phyloP scores from a whole-genome alignment of 1,284 basidiomycete species.

The Cryptococcus wingfieldii region DNA sequence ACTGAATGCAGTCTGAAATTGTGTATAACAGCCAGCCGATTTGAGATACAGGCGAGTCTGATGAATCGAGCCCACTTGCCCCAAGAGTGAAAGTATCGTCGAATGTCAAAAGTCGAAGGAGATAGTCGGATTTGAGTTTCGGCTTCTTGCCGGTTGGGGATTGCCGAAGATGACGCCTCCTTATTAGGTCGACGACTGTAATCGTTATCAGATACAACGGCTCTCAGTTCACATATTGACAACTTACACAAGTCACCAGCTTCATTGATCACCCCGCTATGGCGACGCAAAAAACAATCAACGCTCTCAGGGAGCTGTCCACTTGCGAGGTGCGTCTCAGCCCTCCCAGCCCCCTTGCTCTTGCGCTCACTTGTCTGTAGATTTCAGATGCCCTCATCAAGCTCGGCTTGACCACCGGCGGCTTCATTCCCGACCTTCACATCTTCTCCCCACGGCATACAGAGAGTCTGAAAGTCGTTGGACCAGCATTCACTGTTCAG shows the following conservation, averaged over 20 bases:
- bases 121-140: background rate
- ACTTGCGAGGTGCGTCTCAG: slow-evolving; percentile 28
- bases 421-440: slow-evolving; percentile 74
- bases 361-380: slow-evolving; percentile 42
- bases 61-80: no score
- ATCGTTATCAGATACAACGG: background rate
- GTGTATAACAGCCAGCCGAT: background rate
- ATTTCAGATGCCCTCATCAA: slow-evolving; percentile 88
- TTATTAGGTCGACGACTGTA: background rate
- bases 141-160: background rate
- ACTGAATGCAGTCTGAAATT: no score
- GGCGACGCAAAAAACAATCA: background rate
- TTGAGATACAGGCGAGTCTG: no score
- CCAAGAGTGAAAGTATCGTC: no score
- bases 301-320: slow-evolving; percentile 14
- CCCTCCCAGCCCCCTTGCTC: background rate
- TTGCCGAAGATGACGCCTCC: background rate
- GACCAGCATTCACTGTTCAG: slow-evolving; percentile 84
- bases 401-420: slow-evolving; percentile 69
- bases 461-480: slow-evolving; percentile 56
- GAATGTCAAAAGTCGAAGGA: background rate
- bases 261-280: background rate
- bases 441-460: slow-evolving; percentile 55
- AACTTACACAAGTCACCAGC: no score
- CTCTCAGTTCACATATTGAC: background rate